Evolutionary conservation across 148 eudicot genomes (phyloP).

Genomic region (Fagopyrum tataricum): DNA sequence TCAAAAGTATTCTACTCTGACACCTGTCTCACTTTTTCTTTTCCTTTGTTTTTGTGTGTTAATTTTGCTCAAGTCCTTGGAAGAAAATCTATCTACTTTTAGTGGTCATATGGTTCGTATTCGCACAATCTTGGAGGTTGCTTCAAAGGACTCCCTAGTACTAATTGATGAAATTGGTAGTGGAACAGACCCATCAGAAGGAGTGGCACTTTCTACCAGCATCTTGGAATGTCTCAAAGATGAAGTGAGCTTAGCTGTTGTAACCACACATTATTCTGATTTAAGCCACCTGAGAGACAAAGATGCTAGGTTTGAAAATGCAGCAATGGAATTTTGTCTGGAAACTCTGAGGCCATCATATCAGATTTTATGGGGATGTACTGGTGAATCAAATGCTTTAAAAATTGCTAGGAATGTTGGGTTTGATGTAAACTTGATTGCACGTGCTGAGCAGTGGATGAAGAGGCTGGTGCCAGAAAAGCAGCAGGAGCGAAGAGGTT

Average conservation of each 20-base stretch:
- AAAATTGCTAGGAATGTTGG: constrained; percentile 80
- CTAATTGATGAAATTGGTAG: constrained; percentile 92
- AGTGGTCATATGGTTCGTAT: constrained; percentile 84
- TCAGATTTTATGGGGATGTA: constrained; percentile 82
- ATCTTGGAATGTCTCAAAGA: constrained; percentile 81
- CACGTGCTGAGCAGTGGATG: constrained; percentile 69
- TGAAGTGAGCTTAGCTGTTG: constrained; percentile 69
- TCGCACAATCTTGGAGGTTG: constrained; percentile 66
- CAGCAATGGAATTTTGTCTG: constrained; percentile 90
- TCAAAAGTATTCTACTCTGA: constrained; percentile 17
- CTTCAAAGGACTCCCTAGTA: constrained; percentile 69
- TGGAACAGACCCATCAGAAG: constrained; percentile 98
- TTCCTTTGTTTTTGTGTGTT: constrained; percentile 15
- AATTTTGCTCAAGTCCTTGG: constrained; percentile 63
- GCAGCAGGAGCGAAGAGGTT: constrained; percentile 53
- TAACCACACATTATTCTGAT: constrained; percentile 94
- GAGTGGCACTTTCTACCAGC: constrained; percentile 83
- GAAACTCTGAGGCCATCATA: constrained; percentile 81
- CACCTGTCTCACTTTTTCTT: constrained; percentile 11
- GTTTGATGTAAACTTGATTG: constrained; percentile 64
- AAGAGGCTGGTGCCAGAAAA: constrained; percentile 77
- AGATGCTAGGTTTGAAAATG: constrained; percentile 74
- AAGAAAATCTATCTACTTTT: constrained; percentile 90
- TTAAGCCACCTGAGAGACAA: constrained; percentile 58
- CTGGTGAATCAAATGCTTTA: constrained; percentile 89